Percentiles rank a stretch among this genome's conserved stretches.
Conservation (phyloP, 2,329 filamentous ascomycete genomes). For the Curvularia verruculosa region DNA sequence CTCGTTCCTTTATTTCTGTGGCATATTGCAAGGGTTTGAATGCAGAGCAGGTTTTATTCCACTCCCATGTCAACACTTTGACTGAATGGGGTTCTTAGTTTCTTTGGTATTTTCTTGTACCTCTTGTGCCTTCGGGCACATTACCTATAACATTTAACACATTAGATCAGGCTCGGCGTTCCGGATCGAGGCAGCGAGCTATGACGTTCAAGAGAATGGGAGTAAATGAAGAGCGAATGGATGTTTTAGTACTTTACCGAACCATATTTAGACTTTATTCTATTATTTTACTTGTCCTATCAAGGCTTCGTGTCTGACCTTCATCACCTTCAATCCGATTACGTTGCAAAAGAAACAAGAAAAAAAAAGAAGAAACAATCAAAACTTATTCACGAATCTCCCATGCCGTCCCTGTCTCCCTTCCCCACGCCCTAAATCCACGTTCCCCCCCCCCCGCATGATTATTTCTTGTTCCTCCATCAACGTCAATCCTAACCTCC, state of each 20-base stretch:
- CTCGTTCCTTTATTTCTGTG: conserved; percentile 17
- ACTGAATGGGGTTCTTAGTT: conserved; percentile 19
- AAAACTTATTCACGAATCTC: conserved; percentile 12
- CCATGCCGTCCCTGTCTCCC: conserved; percentile 14
- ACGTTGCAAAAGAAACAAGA: not conserved
- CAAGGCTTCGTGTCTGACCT: not conserved
- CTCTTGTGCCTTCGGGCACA: conserved; percentile 21
- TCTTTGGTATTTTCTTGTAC: conserved; percentile 30
- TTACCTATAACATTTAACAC: conserved; percentile 25
- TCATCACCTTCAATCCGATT: not conserved
- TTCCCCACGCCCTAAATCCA: conserved; percentile 15
- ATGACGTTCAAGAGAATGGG: conserved; percentile 9
- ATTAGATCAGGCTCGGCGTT: conserved; percentile 33
- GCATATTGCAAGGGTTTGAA: conserved; percentile 26
- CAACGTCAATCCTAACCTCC: conserved; percentile 10
- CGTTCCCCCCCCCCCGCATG: not conserved
- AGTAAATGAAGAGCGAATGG: conserved; percentile 4
- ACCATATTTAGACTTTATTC: not conserved
- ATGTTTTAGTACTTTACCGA: conserved; percentile 13
- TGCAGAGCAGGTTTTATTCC: conserved; percentile 21
- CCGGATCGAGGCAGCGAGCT: conserved; percentile 6
- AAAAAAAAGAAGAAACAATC: not conserved
- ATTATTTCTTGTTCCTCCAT: not conserved
- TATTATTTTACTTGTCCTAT: not conserved
- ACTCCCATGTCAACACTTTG: not conserved